These are phyloP conservation scores for Scalesia atractyloides DNA, from an alignment of 129 eudicot genomes.

Conservation along the genomic window DNA sequence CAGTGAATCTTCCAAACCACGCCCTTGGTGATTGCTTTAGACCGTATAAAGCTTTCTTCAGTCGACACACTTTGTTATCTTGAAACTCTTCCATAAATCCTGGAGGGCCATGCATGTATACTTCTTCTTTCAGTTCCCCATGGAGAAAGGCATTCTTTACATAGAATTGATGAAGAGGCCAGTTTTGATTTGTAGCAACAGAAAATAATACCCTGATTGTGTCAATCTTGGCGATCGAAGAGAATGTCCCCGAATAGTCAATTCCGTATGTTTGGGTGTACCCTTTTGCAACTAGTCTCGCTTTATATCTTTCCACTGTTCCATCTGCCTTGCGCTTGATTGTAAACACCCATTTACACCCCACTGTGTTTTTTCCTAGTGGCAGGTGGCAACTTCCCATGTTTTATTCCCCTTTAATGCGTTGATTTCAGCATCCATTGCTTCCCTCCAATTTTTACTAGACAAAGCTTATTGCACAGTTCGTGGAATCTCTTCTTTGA, in stretches of 20 bases:
- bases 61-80: neutral
- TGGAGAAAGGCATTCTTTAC: too few relatives aligned
- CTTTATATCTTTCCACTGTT: too few relatives aligned
- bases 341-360: too few relatives aligned
- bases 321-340: too few relatives aligned
- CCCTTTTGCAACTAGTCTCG: neutral
- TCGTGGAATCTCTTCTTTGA: neutral
- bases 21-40: neutral
- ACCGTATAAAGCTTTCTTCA: neutral
- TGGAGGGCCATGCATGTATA: neutral
- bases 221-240: neutral
- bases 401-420: neutral
- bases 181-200: neutral
- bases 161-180: neutral
- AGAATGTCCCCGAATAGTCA: neutral
- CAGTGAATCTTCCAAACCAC: neutral
- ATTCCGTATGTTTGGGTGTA: neutral
- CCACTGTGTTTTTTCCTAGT: too few relatives aligned
- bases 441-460: neutral
- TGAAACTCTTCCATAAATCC: neutral
- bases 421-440: neutral
- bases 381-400: neutral
- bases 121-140: too few relatives aligned
- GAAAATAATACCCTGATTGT: neutral
- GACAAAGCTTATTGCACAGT: neutral